Base-by-base conservation (phyloP, 305 asterid species). In the Fraxinus floribunda region DNA sequence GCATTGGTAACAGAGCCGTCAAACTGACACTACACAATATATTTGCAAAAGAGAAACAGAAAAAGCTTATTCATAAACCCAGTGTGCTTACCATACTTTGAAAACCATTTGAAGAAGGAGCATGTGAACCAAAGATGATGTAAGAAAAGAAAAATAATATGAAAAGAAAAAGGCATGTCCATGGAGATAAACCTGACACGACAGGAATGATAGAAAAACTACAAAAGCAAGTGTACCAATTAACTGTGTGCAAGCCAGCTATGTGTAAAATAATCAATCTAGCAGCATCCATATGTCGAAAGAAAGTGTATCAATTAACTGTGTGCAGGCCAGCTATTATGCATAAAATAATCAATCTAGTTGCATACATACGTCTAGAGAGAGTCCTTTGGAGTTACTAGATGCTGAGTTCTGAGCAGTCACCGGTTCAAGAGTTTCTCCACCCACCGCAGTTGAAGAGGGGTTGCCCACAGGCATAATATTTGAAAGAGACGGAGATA, bases 301-400 rank as follows among this genome's bases (percentile, higher is more conserved):
- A 77, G 78, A 66, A 70, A 57, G 72, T 62, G 68, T 7, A 57
- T 57, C 68, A 57, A 57, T 57, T 57, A 18, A 57, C 68, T 5
- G 68, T 57, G 68, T 57, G 68, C 68, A 57, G 68, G 29, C 68
- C 4, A 57, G 29, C 29, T 49, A 49, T 49, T 57, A 57, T 57
- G 68, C 26, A 18, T 57, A 77, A 78, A 78, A 57, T 75, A 66
- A 86, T 77, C 79, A 81, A 86, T 57, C 29, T 81, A 83, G 34
- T 32, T 55, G 78, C 75, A 75, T 83, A 85, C 97, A 20, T 91
- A 96, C 99, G 85, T 94, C 94, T 81, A 91, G 90, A 87, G 98
- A 86, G 82, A 92, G 88, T 76, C 97, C 93, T 81, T 92, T 93
- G 83, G 98, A 82, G 85, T 91, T 91, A 83, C 86, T 85, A 81